These are phyloP conservation scores for Aleurites moluccanus DNA, from an alignment of 441 rosid species.

Conservation along the genomic window DNA sequence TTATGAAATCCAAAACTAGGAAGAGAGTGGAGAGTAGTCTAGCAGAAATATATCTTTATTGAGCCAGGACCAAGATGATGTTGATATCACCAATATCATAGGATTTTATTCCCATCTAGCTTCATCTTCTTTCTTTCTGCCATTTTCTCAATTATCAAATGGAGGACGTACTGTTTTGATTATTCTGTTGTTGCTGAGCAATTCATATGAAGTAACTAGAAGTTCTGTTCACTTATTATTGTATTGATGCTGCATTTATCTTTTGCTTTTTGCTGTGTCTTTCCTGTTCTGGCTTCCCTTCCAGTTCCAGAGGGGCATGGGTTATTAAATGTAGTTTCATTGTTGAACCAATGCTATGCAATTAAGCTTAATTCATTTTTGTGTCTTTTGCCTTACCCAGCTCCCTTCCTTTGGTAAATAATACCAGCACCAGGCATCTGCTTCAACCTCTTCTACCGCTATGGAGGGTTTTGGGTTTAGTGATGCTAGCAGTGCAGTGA, in stretches of 20 bases:
- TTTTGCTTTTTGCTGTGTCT: not conserved
- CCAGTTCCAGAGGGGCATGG: too few relatives aligned
- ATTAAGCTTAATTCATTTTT: not conserved
- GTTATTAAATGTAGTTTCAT: too few relatives aligned
- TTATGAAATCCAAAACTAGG: not conserved
- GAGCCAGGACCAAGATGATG: not conserved
- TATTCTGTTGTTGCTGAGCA: not conserved
- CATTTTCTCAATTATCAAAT: not conserved
- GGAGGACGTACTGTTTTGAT: not conserved
- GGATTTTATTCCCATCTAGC: not conserved
- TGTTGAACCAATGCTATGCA: too few relatives aligned
- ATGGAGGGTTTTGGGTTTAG: conserved; percentile 73
- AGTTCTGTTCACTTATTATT: conserved; percentile 1
- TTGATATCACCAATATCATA: not conserved
- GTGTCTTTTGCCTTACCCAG: not conserved
- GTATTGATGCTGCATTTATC: not conserved
- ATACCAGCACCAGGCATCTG: conserved; percentile 24
- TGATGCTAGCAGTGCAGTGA: conserved; percentile 55
- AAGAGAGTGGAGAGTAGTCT: not conserved
- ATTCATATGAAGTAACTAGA: not conserved
- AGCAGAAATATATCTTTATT: not conserved
- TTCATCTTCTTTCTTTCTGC: not conserved
- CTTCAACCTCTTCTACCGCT: not conserved
- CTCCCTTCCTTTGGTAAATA: conserved; percentile 6
- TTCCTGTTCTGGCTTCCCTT: too few relatives aligned